A percentile compares a stretch with the other conserved stretches of the same genome.
phyloP scores from a whole-genome alignment of 75 land plant genomes.

The Cunninghamia lanceolata region DNA sequence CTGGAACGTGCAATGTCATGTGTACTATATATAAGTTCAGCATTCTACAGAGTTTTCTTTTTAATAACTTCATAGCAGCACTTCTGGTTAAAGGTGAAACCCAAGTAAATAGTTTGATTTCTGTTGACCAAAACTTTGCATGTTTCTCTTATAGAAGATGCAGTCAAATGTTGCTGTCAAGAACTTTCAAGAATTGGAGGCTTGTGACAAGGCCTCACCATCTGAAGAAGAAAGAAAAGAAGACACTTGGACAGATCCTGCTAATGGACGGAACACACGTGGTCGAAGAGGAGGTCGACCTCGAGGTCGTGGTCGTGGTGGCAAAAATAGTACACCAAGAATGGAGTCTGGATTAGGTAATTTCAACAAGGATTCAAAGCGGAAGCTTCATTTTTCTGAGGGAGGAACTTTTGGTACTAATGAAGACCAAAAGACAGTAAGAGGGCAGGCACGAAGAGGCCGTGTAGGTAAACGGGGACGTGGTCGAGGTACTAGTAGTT shows the following conservation, averaged over 20 bases:
- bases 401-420: conserved; percentile 7
- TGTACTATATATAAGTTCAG: background rate
- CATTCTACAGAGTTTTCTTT: background rate
- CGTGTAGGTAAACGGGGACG: conserved; percentile 37
- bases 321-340: conserved; percentile 28
- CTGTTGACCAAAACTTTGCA: background rate
- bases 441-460: conserved; percentile 29
- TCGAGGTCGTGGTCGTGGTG: conserved; percentile 48
- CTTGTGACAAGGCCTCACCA: conserved; percentile 22
- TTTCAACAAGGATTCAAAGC: conserved; percentile 15
- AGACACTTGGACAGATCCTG: conserved; percentile 23
- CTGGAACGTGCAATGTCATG: background rate
- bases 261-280: conserved; percentile 15
- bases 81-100: background rate
- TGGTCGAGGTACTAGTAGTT: conserved; percentile 23
- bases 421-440: conserved; percentile 16
- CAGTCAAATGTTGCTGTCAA: conserved; percentile 31
- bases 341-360: conserved; percentile 17
- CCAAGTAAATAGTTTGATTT: background rate
- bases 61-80: background rate
- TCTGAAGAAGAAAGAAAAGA: conserved; percentile 16
- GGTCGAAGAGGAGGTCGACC: conserved; percentile 42
- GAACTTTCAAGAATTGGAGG: conserved; percentile 25
- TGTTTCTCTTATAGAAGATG: conserved; percentile 28
- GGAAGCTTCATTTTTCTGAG: conserved; percentile 30